Conservation (phyloP, 2,329 filamentous ascomycete species). For the Cytospora piceicola region DNA sequence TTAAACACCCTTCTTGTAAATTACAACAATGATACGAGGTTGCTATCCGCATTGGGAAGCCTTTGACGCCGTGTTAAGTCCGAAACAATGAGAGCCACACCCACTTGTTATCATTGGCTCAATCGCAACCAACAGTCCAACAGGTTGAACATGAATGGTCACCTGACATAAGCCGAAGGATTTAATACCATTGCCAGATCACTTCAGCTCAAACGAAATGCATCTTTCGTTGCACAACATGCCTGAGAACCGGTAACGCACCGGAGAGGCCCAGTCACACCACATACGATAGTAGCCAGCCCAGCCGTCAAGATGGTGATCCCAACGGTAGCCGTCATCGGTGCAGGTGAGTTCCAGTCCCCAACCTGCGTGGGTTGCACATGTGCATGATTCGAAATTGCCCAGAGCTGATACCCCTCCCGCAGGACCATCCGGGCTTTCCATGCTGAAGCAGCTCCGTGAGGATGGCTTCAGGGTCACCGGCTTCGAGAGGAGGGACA, state of each 20-base stretch:
- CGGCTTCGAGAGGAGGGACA: conserved; percentile 47
- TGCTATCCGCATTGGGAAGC: too few relatives aligned
- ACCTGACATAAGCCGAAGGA: background rate
- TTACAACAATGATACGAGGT: too few relatives aligned
- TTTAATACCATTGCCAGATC: background rate
- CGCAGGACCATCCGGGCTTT: conserved; percentile 24
- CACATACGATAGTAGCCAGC: background rate
- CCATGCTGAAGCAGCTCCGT: conserved; percentile 46
- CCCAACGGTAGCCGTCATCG: conserved; percentile 24
- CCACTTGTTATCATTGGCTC: background rate
- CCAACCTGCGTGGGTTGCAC: background rate
- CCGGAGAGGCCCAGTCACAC: conserved; percentile 9
- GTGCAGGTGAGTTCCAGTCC: conserved; percentile 21
- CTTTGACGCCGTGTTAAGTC: too few relatives aligned
- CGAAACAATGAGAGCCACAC: too few relatives aligned
- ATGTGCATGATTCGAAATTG: background rate
- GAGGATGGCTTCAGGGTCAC: conserved; percentile 50
- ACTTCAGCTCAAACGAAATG: background rate
- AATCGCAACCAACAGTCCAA: background rate
- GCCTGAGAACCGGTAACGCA: background rate
- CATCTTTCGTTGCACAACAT: background rate
- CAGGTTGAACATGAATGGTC: background rate
- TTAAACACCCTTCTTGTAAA: too few relatives aligned
- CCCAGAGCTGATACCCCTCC: background rate
- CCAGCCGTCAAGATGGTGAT: conserved; percentile 13